Base-by-base conservation (phyloP, 208 protist species). In the Wallacemonas sp. region DNA sequence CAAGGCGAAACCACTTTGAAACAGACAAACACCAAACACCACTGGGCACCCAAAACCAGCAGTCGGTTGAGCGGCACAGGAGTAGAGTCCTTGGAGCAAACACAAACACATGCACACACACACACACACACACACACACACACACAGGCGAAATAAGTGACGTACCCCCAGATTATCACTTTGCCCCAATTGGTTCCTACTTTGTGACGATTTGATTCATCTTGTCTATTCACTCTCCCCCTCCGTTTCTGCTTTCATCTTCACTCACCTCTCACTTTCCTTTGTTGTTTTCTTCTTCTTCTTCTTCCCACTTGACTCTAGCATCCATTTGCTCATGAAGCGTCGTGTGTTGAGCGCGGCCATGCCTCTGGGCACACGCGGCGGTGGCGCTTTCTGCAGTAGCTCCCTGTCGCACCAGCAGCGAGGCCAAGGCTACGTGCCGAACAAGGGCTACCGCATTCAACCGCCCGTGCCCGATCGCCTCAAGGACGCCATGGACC, bases 371-470 rank as follows among this genome's bases (percentile, higher is more conserved):
- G n/a, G n/a, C 20, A 25, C 20, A 7, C 44, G 10, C 44, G 44
- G 18, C 44, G 44, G 26, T 7, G 28, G 4, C 8, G 23, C 36
- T 41, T 14, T 41, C 36, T 16, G 36, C 36, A n/a, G n/a, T n/a
- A n/a, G n/a, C n/a, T n/a, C n/a, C n/a, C n/a, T n/a, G n/a, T n/a
- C n/a, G n/a, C 63, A 64, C 22, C 81, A 88, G 57, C 65, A 46
- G 2, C 50, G 67, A 4, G 16, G 18, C 18, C 61, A 59, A 23
- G 61, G 61, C 25, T 65, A 64, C n/a, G 66, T 89, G 46, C 87
- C 86, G 14, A 93, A 87, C 72, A 96, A 93, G 45, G 91, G 91
- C 42, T 91, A 93, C 55, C 85, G 88, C 11, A 33, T 77, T 38
- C 81, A 91, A 57, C 84, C 84, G 8, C 41, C 67, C 18, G 82